These are phyloP conservation scores for Cyclotella kingstonii DNA, from an alignment of 108 stramenopile genomes.

Conservation along the genomic window DNA sequence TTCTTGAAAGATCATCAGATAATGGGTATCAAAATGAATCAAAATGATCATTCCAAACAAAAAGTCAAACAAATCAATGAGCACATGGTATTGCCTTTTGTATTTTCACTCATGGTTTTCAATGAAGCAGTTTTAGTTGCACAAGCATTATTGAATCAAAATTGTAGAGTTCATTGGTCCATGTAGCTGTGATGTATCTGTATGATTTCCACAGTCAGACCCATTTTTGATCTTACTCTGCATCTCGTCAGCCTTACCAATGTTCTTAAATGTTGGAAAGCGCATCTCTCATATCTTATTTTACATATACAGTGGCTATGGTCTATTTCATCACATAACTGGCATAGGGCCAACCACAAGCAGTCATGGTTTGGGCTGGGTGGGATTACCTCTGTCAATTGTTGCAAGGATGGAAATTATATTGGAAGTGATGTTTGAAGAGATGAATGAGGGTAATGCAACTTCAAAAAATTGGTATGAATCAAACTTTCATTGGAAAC, in stretches of 20 bases:
- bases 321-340: conserved; percentile 77
- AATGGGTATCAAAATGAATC: conserved; percentile 26
- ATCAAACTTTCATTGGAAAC: conserved; percentile 63
- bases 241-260: conserved; percentile 1
- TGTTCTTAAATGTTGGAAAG: neutral
- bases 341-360: conserved; percentile 51
- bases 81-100: conserved; percentile 12
- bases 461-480: conserved; percentile 44
- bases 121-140: conserved; percentile 1
- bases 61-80: conserved; percentile 24
- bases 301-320: conserved; percentile 45
- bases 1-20: neutral
- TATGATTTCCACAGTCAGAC: conserved; percentile 40
- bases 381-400: conserved; percentile 43
- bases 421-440: conserved; percentile 44
- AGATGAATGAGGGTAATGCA: neutral
- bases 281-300: neutral
- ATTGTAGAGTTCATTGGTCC: conserved; percentile 10
- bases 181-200: conserved; percentile 15
- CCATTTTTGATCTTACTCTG: conserved; percentile 34
- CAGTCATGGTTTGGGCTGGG: conserved; percentile 40
- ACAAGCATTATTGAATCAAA: neutral
- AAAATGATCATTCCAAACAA: conserved; percentile 27
- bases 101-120: conserved; percentile 2
- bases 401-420: conserved; percentile 64